phyloP scores from a whole-genome alignment of 805 yeast genomes.

The Yamadazyma nakazawae region DNA sequence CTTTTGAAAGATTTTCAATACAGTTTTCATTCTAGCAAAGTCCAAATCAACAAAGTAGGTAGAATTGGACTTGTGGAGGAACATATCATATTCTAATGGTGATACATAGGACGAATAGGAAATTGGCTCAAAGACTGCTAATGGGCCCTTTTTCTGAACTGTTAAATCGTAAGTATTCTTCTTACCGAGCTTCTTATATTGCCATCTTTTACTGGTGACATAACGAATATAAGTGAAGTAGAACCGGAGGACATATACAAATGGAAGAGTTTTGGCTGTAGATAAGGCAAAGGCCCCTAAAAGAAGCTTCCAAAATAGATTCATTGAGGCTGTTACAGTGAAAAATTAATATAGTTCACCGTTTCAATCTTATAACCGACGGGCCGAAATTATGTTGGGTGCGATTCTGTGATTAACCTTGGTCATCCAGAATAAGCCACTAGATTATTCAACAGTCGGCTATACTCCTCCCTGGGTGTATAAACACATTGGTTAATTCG shows the following conservation, averaged over 20 bases:
- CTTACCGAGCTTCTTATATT: slow-evolving; percentile 18
- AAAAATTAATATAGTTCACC: neutral
- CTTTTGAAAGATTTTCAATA: slow-evolving; percentile 56
- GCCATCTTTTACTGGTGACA: slow-evolving; percentile 34
- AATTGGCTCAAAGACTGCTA: slow-evolving; percentile 44
- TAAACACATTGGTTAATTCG: no score
- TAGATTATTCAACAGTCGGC: no score
- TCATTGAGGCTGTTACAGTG: neutral
- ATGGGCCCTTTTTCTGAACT: slow-evolving; percentile 15
- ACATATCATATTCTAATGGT: slow-evolving; percentile 79
- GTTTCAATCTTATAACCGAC: neutral
- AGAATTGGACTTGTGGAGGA: slow-evolving; percentile 82
- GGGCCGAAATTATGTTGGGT: neutral
- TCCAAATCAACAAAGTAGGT: slow-evolving; percentile 83
- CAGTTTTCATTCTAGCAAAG: slow-evolving; percentile 64
- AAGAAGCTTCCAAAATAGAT: slow-evolving; percentile 2
- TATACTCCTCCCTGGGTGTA: no score
- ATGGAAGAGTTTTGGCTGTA: slow-evolving; percentile 64
- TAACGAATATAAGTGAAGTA: slow-evolving; percentile 44
- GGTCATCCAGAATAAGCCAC: neutral
- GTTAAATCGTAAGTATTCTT: slow-evolving; percentile 33
- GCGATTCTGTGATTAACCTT: slow-evolving; percentile 1
- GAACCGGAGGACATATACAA: slow-evolving; percentile 63
- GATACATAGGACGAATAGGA: slow-evolving; percentile 56
- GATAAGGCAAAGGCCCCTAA: slow-evolving; percentile 25